Percentiles rank a stretch among this genome's conserved stretches.
Evolutionary conservation across 176 grass and related monocot genomes (phyloP).

Genomic region (Triticum monococcum): DNA sequence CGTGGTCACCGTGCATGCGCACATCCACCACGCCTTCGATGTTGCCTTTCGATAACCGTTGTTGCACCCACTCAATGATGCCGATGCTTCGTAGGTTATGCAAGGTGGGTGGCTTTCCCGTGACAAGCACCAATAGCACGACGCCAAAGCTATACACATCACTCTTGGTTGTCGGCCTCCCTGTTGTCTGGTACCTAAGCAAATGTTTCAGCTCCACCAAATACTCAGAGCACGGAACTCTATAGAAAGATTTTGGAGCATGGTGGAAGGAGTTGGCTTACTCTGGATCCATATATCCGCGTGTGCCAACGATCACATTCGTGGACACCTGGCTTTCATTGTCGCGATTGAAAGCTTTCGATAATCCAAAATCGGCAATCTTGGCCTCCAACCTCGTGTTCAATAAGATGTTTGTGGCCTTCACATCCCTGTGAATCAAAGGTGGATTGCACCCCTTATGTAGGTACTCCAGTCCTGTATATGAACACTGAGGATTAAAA

Average conservation of each 20-base stretch:
- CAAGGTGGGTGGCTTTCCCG: background rate
- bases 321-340: background rate
- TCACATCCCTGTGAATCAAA: conserved; percentile 59
- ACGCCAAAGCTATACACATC: background rate
- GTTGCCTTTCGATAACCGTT: background rate
- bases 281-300: background rate
- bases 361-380: background rate
- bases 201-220: background rate
- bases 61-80: background rate
- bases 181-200: background rate
- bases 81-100: fast-evolving
- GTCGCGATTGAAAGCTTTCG: background rate
- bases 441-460: background rate
- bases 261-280: background rate
- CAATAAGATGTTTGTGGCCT: background rate
- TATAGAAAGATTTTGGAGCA: too few relatives aligned
- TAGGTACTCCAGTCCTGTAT: conserved; percentile 40
- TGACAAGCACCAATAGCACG: background rate
- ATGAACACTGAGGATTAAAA: background rate
- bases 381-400: background rate
- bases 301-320: background rate
- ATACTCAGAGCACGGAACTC: too few relatives aligned
- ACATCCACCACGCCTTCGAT: background rate
- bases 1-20: too few relatives aligned
- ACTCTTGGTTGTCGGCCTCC: background rate